Conservation (phyloP, 192 early-diverging fungal species). For the Neocallimastix lanati region DNA sequence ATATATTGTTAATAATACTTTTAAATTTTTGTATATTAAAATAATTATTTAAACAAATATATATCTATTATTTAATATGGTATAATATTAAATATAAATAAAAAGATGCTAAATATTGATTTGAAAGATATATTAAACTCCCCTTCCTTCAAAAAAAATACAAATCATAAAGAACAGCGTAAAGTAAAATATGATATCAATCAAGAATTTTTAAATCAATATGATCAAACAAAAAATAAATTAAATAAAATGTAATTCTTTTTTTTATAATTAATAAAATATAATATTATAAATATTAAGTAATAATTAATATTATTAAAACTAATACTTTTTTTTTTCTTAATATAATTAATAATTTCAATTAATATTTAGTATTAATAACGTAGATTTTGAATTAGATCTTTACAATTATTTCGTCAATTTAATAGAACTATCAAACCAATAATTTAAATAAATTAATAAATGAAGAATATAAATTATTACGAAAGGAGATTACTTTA, state of each 20-base stretch:
- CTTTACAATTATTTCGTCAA: not conserved
- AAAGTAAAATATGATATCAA: not conserved
- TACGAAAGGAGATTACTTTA: too few relatives aligned
- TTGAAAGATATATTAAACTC: not conserved
- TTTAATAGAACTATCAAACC: not conserved
- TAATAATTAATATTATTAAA: too few relatives aligned
- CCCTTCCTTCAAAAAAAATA: not conserved
- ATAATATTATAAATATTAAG: too few relatives aligned
- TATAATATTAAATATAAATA: too few relatives aligned
- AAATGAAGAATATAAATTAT: too few relatives aligned
- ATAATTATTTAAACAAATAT: too few relatives aligned
- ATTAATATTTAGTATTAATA: not conserved
- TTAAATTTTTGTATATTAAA: too few relatives aligned
- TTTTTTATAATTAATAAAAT: too few relatives aligned
- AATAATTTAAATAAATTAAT: not conserved
- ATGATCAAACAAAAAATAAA: not conserved
- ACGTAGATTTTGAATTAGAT: not conserved
- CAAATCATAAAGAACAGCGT: not conserved
- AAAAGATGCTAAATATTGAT: not conserved
- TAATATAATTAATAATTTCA: too few relatives aligned
- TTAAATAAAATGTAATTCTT: not conserved
- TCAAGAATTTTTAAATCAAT: not conserved
- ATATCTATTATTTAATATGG: too few relatives aligned
- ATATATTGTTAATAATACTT: too few relatives aligned
- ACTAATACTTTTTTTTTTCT: too few relatives aligned